Evolutionary conservation across 1,139 yeast genomes (phyloP).

Genomic region (Candida anutae): DNA sequence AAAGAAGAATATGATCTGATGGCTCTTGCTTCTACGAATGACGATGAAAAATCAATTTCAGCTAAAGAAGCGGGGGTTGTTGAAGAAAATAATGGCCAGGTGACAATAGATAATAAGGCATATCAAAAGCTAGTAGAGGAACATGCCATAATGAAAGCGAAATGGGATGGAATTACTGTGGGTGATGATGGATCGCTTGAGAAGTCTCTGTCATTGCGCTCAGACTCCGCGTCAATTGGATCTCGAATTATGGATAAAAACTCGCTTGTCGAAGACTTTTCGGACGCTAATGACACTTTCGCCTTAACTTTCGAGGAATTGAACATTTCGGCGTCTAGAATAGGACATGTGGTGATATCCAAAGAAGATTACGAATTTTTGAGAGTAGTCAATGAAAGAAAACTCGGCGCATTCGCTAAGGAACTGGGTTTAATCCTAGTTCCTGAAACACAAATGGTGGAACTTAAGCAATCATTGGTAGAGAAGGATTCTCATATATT

Average conservation of each 20-base stretch:
- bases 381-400: slow-evolving; percentile 8
- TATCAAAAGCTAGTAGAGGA: slow-evolving; percentile 8
- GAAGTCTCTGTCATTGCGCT: background rate
- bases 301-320: slow-evolving; percentile 22
- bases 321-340: slow-evolving; percentile 18
- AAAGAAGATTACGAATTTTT: slow-evolving; percentile 16
- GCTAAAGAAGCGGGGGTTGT: slow-evolving; percentile 6
- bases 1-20: slow-evolving; percentile 17
- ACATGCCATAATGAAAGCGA: slow-evolving; percentile 2
- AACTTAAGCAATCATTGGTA: slow-evolving; percentile 24
- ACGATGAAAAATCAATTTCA: background rate
- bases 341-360: slow-evolving; percentile 32
- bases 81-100: slow-evolving; percentile 20
- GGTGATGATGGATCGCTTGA: slow-evolving; percentile 14
- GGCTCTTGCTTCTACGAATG: slow-evolving; percentile 3
- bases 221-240: slow-evolving; percentile 4
- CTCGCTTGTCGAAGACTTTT: slow-evolving; percentile 13
- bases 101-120: slow-evolving; percentile 15
- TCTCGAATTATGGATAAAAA: too few relatives aligned
- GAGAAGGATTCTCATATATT: slow-evolving; percentile 26
- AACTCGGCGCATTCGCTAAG: slow-evolving; percentile 11
- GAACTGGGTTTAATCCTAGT: slow-evolving; percentile 10
- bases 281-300: slow-evolving; percentile 32
- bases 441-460: slow-evolving; percentile 20
- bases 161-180: slow-evolving; percentile 27